Percentiles rank a stretch among this genome's conserved stretches.
Evolutionary conservation across 257 asterid species (phyloP).

Genomic region (Capsicum baccatum): DNA sequence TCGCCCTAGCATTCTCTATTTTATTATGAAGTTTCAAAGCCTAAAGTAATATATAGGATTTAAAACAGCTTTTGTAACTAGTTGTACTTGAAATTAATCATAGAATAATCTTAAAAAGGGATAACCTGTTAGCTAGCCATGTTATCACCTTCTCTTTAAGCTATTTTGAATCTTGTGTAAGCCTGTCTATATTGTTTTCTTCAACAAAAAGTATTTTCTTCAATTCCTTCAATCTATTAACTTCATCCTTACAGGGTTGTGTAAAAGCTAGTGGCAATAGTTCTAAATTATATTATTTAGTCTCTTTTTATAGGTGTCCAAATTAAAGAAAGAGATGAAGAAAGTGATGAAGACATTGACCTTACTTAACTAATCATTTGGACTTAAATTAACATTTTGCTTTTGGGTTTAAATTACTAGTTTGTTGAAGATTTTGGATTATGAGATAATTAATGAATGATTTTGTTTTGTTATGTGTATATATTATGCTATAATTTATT

Average conservation of each 20-base stretch:
- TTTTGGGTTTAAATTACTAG: too few species aligned
- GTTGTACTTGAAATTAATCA: not conserved
- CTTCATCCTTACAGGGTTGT: slow-evolving; percentile 68
- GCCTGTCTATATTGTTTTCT: slow-evolving; percentile 77
- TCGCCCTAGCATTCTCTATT: slow-evolving; percentile 98
- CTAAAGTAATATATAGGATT: slow-evolving; percentile 40
- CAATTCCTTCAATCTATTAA: slow-evolving; percentile 68
- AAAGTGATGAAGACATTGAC: too few species aligned
- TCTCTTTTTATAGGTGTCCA: too few species aligned
- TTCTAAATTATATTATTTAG: too few species aligned
- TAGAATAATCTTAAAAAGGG: slow-evolving; percentile 14
- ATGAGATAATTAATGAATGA: too few species aligned
- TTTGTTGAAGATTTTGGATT: too few species aligned
- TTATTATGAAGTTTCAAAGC: slow-evolving; percentile 82
- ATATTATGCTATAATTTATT: too few species aligned
- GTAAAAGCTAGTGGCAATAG: slow-evolving; percentile 15
- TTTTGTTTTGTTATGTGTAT: too few species aligned
- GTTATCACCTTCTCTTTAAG: slow-evolving; percentile 77
- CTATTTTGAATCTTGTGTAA: slow-evolving; percentile 71
- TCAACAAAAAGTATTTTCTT: slow-evolving; percentile 61
- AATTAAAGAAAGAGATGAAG: too few species aligned
- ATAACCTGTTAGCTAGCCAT: slow-evolving; percentile 17
- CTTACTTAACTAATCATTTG: too few species aligned
- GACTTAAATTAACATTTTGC: too few species aligned
- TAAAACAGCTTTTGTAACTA: not conserved